phyloP scores from a whole-genome alignment of 768 basidiomycete species.

The Termitomyces sp. region DNA sequence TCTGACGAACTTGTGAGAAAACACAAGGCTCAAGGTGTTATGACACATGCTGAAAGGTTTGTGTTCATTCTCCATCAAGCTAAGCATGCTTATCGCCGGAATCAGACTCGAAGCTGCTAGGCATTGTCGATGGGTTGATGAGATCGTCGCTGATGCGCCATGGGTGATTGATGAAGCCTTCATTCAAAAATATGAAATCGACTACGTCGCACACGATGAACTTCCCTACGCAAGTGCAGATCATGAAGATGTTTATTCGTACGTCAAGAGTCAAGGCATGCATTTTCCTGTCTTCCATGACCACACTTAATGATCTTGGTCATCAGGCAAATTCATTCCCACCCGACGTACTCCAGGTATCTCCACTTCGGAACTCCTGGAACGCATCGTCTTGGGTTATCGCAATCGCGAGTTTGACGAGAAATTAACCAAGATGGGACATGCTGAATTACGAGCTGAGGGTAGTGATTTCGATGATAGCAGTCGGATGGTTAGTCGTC shows the following conservation, averaged over 20 bases:
- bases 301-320: neutral
- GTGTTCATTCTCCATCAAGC: neutral
- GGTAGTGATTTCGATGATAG: constrained; percentile 46
- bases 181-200: constrained; percentile 79
- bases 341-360: constrained; percentile 93
- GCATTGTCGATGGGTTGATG: constrained; percentile 97
- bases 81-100: neutral
- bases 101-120: constrained; percentile 78
- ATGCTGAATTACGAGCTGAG: constrained; percentile 61
- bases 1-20: constrained; percentile 76
- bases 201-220: constrained; percentile 97
- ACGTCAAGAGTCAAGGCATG: constrained; percentile 70
- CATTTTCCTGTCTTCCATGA: neutral
- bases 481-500: constrained; percentile 28
- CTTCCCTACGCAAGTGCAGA: constrained; percentile 78
- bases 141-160: constrained; percentile 85
- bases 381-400: constrained; percentile 87
- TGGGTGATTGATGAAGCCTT: constrained; percentile 86
- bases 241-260: constrained; percentile 80
- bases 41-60: constrained; percentile 71
- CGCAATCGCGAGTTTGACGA: constrained; percentile 80
- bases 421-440: constrained; percentile 88
- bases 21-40: constrained; percentile 80
- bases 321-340: constrained; percentile 85
- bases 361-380: constrained; percentile 89